phyloP scores from a whole-genome alignment of 2,329 filamentous ascomycete species.

The Xylariaceae sp. region DNA sequence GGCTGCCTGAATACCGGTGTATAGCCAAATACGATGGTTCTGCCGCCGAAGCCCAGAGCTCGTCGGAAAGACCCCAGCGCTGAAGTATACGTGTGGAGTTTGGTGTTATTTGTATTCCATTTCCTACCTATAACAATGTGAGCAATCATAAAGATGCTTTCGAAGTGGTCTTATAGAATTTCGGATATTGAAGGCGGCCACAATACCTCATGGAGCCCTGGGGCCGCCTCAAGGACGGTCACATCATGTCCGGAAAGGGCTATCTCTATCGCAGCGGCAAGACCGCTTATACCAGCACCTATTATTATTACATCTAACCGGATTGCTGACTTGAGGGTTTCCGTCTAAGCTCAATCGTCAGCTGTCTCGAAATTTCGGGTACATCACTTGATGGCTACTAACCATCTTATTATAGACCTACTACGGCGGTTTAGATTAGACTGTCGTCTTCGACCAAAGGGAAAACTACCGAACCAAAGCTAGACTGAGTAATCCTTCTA shows the following conservation, averaged over 20 bases:
- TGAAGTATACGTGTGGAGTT: slow-evolving; percentile 53
- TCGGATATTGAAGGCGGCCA: background rate
- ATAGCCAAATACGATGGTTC: slow-evolving; percentile 54
- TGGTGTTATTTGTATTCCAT: slow-evolving; percentile 57
- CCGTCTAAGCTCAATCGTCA: slow-evolving; percentile 3
- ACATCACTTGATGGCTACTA: background rate
- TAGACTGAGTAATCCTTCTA: background rate
- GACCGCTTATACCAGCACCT: slow-evolving; percentile 47
- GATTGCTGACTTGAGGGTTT: slow-evolving; percentile 1
- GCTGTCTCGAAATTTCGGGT: background rate
- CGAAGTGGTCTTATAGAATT: background rate
- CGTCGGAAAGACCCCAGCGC: slow-evolving; percentile 51
- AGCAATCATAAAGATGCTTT: background rate
- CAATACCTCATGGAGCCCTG: slow-evolving; percentile 43
- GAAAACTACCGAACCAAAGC: background rate
- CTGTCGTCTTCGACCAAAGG: background rate
- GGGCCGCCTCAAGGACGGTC: slow-evolving; percentile 46
- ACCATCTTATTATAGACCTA: background rate
- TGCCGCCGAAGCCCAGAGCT: slow-evolving; percentile 42
- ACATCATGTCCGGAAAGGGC: slow-evolving; percentile 44
- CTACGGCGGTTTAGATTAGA: background rate
- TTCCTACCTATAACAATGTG: slow-evolving; percentile 45
- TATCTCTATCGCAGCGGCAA: slow-evolving; percentile 44
- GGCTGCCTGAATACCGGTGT: slow-evolving; percentile 53
- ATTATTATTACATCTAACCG: slow-evolving; percentile 44